These are phyloP conservation scores for Russula brevipes DNA, from an alignment of 768 basidiomycete genomes.

Conservation along the genomic window DNA sequence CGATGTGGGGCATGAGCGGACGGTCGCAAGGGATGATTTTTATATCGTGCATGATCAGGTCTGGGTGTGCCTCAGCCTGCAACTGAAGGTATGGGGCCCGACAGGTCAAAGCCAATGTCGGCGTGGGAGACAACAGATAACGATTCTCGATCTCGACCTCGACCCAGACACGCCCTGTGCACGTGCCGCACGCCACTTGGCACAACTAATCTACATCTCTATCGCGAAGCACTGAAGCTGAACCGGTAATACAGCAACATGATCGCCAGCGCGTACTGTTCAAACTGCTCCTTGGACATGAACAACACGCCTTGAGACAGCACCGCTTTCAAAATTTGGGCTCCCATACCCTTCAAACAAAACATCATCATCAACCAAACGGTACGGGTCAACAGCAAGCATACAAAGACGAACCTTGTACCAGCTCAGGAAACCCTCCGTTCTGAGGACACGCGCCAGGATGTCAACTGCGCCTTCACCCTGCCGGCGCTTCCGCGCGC, in stretches of 20 bases:
- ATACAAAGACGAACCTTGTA: slow-evolving; percentile 64
- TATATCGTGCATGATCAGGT: background rate
- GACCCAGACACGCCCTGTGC: too few relatives aligned
- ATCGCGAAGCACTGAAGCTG: background rate
- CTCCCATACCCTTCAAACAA: slow-evolving; percentile 76
- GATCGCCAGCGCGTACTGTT: slow-evolving; percentile 74
- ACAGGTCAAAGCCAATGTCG: background rate
- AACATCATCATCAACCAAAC: background rate
- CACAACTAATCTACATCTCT: too few relatives aligned
- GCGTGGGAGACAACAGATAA: background rate
- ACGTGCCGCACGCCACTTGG: too few relatives aligned
- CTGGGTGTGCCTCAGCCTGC: too few relatives aligned
- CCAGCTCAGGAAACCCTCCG: slow-evolving; percentile 87
- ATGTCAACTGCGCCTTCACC: slow-evolving; percentile 76
- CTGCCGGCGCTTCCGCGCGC: slow-evolving; percentile 32
- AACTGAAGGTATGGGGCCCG: too few relatives aligned
- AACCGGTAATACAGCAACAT: slow-evolving; percentile 43
- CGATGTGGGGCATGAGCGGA: background rate
- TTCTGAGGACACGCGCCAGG: slow-evolving; percentile 61
- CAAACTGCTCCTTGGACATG: slow-evolving; percentile 97
- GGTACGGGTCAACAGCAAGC: background rate
- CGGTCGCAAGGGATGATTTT: background rate
- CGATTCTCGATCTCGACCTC: background rate
- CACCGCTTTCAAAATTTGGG: slow-evolving; percentile 94
- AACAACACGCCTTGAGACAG: slow-evolving; percentile 93